These are phyloP conservation scores for Lactarius sanguifluus DNA, from an alignment of 768 basidiomycete genomes.

Conservation along the genomic window DNA sequence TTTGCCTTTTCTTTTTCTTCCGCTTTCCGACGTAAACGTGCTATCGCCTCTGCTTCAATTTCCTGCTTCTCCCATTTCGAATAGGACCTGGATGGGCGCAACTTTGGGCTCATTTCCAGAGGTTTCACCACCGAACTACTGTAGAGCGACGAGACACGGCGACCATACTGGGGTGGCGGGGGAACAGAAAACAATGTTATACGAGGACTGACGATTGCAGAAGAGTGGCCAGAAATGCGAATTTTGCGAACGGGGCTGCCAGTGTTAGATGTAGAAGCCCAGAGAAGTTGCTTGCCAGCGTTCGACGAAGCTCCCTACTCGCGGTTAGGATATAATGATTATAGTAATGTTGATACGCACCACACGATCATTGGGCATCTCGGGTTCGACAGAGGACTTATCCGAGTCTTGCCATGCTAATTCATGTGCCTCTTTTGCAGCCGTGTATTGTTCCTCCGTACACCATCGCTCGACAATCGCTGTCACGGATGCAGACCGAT, in stretches of 20 bases:
- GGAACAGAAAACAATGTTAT: conserved; percentile 33
- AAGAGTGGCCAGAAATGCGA: conserved; percentile 48
- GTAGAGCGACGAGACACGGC: conserved; percentile 31
- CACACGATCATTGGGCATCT: conserved; percentile 40
- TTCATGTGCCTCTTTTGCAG: conserved; percentile 58
- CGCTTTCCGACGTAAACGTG: conserved; percentile 58
- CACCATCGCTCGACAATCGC: conserved; percentile 81
- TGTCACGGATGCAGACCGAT: conserved; percentile 63
- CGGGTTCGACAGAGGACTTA: conserved; percentile 45
- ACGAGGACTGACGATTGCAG: conserved; percentile 45
- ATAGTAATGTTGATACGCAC: not conserved
- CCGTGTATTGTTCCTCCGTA: conserved; percentile 68
- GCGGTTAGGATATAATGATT: conserved; percentile 8
- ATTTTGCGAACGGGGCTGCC: conserved; percentile 35
- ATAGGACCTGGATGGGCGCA: conserved; percentile 46
- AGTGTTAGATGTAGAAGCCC: conserved; percentile 52
- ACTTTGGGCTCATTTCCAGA: conserved; percentile 55
- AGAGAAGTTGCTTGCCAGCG: conserved; percentile 66
- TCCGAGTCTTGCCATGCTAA: conserved; percentile 66
- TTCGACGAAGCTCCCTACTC: conserved; percentile 9
- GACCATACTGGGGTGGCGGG: conserved; percentile 35
- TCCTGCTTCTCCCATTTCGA: conserved; percentile 90
- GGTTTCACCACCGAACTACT: conserved; percentile 36
- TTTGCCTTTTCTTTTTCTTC: conserved; percentile 37
- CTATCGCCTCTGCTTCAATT: conserved; percentile 75